Evolutionary conservation across 1,139 yeast genomes (phyloP).

Genomic region (Scheffersomyces insectosa): DNA sequence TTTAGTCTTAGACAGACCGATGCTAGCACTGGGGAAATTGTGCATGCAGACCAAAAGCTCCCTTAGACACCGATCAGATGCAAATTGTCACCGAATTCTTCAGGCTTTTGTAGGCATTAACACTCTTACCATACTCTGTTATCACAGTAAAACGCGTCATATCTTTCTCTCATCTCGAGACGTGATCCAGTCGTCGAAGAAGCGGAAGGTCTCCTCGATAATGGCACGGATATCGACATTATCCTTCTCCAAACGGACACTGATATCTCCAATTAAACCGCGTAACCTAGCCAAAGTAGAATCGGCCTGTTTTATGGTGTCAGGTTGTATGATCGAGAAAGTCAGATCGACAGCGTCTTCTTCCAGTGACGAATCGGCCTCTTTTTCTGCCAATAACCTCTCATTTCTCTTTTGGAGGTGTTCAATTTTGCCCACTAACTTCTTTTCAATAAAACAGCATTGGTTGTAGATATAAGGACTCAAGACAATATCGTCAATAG

Average conservation of each 20-base stretch:
- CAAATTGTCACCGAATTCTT: too few relatives aligned
- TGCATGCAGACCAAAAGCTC: too few relatives aligned
- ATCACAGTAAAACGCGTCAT: too few relatives aligned
- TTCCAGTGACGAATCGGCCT: not conserved
- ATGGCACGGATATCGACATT: conserved; percentile 22
- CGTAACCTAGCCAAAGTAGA: conserved; percentile 19
- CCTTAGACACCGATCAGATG: too few relatives aligned
- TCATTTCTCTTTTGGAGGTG: conserved; percentile 5
- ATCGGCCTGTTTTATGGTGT: conserved; percentile 4
- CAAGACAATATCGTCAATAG: conserved; percentile 29
- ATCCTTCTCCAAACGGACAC: conserved; percentile 30
- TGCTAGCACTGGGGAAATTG: too few relatives aligned
- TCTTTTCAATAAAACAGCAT: conserved; percentile 29
- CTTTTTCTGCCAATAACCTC: not conserved
- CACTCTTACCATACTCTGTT: too few relatives aligned
- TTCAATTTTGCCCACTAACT: conserved; percentile 16
- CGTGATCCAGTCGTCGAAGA: conserved; percentile 29
- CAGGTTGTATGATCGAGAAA: too few relatives aligned
- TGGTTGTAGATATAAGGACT: conserved; percentile 39
- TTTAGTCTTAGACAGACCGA: too few relatives aligned
- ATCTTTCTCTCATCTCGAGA: too few relatives aligned
- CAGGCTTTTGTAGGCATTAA: too few relatives aligned
- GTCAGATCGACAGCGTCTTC: not conserved
- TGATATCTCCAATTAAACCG: conserved; percentile 37
- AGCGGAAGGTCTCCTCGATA: conserved; percentile 21